Evolutionary conservation across 306 rosid genomes (phyloP).

Genomic region (Acacia crassicarpa): DNA sequence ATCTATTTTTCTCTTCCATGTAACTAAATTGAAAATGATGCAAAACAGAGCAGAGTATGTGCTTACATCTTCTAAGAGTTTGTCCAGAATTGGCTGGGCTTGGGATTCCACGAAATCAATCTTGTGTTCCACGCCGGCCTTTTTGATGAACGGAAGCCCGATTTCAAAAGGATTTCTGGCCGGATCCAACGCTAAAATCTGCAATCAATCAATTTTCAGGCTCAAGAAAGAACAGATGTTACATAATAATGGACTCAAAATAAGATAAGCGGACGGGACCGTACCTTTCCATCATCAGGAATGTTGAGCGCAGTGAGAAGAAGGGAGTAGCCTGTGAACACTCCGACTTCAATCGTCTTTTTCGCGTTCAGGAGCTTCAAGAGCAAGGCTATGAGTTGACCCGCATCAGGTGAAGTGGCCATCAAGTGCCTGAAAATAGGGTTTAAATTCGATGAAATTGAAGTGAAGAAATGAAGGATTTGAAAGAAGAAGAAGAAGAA

Average conservation of each 20-base stretch:
- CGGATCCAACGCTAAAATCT: constrained; percentile 62
- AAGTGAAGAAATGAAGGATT: background rate
- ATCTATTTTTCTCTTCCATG: background rate
- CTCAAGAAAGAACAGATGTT: background rate
- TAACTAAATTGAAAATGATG: background rate
- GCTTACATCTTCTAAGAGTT: constrained; percentile 50
- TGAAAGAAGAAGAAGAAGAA: too few species aligned
- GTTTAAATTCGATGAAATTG: background rate
- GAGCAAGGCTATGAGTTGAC: constrained; percentile 49
- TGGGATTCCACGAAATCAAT: constrained; percentile 55
- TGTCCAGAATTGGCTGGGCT: constrained; percentile 55
- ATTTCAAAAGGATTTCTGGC: constrained; percentile 49
- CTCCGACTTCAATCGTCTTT: constrained; percentile 65
- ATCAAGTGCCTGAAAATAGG: constrained; percentile 37
- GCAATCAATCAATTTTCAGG: constrained; percentile 10
- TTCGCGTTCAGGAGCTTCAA: constrained; percentile 50
- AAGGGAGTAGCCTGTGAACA: constrained; percentile 68
- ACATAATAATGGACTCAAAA: background rate
- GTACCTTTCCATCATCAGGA: constrained; percentile 59
- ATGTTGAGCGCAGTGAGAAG: constrained; percentile 67
- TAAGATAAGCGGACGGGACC: constrained; percentile 15
- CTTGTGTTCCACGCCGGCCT: constrained; percentile 70
- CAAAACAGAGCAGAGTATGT: background rate
- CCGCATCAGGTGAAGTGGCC: constrained; percentile 49
- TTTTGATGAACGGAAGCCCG: constrained; percentile 57